These are phyloP conservation scores for Aphanomyces invadans DNA, from an alignment of 352 stramenopile species.

Conservation along the genomic window DNA sequence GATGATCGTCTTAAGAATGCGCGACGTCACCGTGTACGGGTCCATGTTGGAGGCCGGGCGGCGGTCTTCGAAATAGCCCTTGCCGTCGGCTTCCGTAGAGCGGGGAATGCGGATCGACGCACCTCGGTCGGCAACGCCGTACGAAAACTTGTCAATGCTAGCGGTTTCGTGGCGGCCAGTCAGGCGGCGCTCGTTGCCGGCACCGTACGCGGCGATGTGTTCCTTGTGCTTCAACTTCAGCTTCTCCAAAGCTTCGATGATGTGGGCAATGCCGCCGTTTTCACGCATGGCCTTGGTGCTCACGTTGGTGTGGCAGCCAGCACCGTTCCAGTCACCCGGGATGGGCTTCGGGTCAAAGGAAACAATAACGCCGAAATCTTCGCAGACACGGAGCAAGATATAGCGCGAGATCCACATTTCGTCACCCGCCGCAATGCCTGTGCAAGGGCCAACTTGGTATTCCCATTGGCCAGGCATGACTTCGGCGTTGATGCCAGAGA, in stretches of 20 bases:
- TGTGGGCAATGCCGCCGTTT: slow-evolving; percentile 86
- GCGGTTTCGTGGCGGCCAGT: slow-evolving; percentile 95
- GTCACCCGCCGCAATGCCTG: slow-evolving; percentile 94
- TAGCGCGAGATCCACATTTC: slow-evolving; percentile 96
- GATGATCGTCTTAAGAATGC: slow-evolving; percentile 96
- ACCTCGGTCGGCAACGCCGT: slow-evolving; percentile 95
- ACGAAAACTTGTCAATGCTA: slow-evolving; percentile 94
- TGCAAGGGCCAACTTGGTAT: slow-evolving; percentile 96
- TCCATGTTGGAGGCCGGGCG: slow-evolving; percentile 97
- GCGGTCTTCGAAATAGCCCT: slow-evolving; percentile 83
- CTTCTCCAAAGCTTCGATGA: slow-evolving; percentile 98
- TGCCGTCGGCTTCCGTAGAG: slow-evolving; percentile 82
- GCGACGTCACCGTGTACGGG: slow-evolving; percentile 95
- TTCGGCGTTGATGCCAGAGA: slow-evolving; percentile 96
- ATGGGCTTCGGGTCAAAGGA: slow-evolving; percentile 97
- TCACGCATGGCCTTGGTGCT: slow-evolving; percentile 95
- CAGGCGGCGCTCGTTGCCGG: slow-evolving; percentile 95
- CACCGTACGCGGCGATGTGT: slow-evolving; percentile 95
- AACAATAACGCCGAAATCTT: slow-evolving; percentile 96
- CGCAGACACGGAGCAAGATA: slow-evolving; percentile 94
- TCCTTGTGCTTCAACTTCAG: slow-evolving; percentile 95
- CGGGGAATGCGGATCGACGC: slow-evolving; percentile 91
- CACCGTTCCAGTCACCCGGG: slow-evolving; percentile 97
- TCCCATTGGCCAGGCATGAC: slow-evolving; percentile 97
- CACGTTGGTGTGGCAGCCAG: slow-evolving; percentile 95